Conservation (phyloP, 2,329 filamentous ascomycete genomes). For the Nothophoma quercina region DNA sequence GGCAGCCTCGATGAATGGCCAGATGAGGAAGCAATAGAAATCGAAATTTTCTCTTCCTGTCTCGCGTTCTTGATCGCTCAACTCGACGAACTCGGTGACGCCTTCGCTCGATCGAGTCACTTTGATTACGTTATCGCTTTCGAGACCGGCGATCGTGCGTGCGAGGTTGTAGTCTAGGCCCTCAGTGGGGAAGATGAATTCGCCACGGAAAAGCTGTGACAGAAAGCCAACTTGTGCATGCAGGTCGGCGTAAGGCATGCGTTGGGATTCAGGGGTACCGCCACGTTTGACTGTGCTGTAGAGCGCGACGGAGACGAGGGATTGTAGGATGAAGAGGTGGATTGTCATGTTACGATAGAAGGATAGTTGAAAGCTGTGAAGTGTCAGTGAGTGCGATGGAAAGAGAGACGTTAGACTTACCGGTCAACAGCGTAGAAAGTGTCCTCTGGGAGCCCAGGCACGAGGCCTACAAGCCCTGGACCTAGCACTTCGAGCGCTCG, state of each 20-base stretch:
- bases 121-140: constrained; percentile 78
- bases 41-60: constrained; percentile 93
- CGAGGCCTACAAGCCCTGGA: constrained; percentile 81
- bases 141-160: constrained; percentile 78
- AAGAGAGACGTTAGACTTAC: constrained; percentile 24
- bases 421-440: constrained; percentile 95
- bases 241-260: constrained; percentile 77
- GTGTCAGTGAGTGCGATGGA: constrained; percentile 4
- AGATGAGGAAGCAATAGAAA: constrained; percentile 98
- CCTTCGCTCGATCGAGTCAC: constrained; percentile 64
- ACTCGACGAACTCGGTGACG: constrained; percentile 69
- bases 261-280: constrained; percentile 81
- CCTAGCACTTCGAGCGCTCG: constrained; percentile 91
- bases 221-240: constrained; percentile 85
- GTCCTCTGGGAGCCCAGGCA: constrained; percentile 82
- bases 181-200: constrained; percentile 95
- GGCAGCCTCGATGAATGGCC: constrained; percentile 94
- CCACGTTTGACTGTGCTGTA: constrained; percentile 92
- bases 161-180: constrained; percentile 82
- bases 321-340: constrained; percentile 93
- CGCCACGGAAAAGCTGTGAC: constrained; percentile 87
- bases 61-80: constrained; percentile 77
- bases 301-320: constrained; percentile 86
- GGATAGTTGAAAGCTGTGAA: constrained; percentile 82
- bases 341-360: constrained; percentile 99